These are phyloP conservation scores for Marchantia paleacea DNA, from an alignment of 225 moss, liverwort and hornwort species.

Conservation along the genomic window DNA sequence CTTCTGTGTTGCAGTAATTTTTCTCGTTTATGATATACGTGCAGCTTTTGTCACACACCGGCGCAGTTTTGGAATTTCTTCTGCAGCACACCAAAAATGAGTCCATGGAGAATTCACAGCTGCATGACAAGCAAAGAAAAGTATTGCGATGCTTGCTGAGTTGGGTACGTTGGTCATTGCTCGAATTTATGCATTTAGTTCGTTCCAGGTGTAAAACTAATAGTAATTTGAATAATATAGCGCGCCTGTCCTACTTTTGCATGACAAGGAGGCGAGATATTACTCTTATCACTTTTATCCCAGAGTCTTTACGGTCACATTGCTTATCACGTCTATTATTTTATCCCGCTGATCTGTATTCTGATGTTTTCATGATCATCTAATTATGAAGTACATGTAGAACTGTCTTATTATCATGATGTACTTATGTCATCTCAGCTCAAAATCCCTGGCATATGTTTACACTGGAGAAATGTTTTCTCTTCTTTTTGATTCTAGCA, in stretches of 20 bases:
- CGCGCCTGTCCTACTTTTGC: not conserved
- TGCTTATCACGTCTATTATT: too few relatives aligned
- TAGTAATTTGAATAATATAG: not conserved
- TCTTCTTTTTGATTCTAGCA: not conserved
- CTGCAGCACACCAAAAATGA: constrained; percentile 66
- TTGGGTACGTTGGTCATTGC: constrained; percentile 53
- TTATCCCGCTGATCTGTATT: not conserved
- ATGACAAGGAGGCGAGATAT: too few relatives aligned
- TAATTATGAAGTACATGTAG: not conserved
- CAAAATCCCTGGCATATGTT: not conserved
- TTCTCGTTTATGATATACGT: constrained; percentile 20
- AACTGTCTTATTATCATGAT: not conserved
- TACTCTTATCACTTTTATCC: too few relatives aligned
- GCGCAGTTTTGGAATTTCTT: constrained; percentile 84
- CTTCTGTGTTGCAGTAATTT: not conserved
- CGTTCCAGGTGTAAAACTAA: not conserved
- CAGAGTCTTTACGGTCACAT: too few relatives aligned
- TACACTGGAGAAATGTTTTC: not conserved
- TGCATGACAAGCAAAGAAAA: constrained; percentile 66
- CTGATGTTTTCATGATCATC: not conserved
- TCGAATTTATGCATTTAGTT: not conserved
- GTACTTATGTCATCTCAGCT: not conserved
- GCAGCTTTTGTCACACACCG: constrained; percentile 87
- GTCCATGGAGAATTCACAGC: constrained; percentile 53
- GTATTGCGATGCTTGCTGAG: constrained; percentile 91